Base-by-base conservation (phyloP, 2,329 filamentous ascomycete genomes). In the Hypoxylon sp. region DNA sequence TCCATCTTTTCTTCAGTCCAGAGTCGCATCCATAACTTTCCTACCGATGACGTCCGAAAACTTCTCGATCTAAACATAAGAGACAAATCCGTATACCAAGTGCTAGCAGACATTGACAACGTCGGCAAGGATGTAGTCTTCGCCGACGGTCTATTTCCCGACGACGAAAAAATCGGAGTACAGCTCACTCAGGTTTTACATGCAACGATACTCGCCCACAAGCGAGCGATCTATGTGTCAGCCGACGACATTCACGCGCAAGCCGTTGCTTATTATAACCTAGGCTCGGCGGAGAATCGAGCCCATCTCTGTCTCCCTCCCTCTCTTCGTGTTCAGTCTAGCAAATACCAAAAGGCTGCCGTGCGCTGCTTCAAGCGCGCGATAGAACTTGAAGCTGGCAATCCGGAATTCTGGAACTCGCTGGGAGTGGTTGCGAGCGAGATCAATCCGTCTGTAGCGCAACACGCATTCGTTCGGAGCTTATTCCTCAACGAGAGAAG, bases 361-460 rank as follows among this genome's bases (percentile, higher is more conserved):
- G 89, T 98, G 62, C 84, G 88, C 51, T 95, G 91, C 68, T 98
- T 99, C 82, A 99, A 99, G 77, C 84, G 91, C 40, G 91, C 95
- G 1, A 99, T 99, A 64, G 95, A 98, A 75, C 81, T 97, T 1
- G 96, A 99, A 74, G 90, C 93, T 5, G 91, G 92, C 48, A 99
- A 98, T 70, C 81, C 91, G 0, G 94, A 98, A 66, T 98, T 98
- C 73, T 99, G 95, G 95, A 98, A 98, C 70, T 89, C 95, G 0
- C 82, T 99, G 2, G 95, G 94, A 46, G 91, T 98, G 3, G 92
- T 91, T 21, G 97, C 95, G 2, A 93, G 91, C 62, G 86, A 86
- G 41, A 82, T 97, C 65, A 97, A 91, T 69, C 89, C 93, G 0
- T 87, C 89, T 54, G 91, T 99, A 1, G 88, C 95, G 0, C 95